Evolutionary conservation across 495 filamentous ascomycete genomes (phyloP), one percentile per base, ranked within the genome.

Genomic region (Aspergillus cavernicola): DNA sequence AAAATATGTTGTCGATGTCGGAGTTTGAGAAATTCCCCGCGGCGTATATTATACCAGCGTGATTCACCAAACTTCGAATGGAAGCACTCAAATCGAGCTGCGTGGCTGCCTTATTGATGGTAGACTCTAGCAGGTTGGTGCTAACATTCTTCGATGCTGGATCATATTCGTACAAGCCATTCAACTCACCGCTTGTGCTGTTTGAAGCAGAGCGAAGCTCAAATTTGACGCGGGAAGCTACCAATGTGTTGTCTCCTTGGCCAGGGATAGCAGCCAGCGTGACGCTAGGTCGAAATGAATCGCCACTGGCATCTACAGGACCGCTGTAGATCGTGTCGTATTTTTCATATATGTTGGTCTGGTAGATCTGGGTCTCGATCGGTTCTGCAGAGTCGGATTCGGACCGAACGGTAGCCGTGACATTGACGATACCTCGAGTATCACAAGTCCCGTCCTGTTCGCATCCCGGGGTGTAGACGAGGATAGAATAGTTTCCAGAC

Each of bases 271-370:
- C 88, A 2, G 83, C 75, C 46, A 99, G 72, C 2, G 89, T 96
- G 44, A 99, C 83, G 15, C 78, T 80, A 22, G 93, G 90, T 18
- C 85, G 82, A 71, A 97, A 97, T 18, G 76, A 78, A 57, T 75
- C 76, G 28, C 83, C 85, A 56, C 76, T 85, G 24, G 83, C 84
- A 62, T 97, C 90, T 50, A 99, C 83, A 53, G 80, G 80, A 7
- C 91, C 95, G 52, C 82, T 84, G 66, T 91, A 96, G 52, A 97
- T 82, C 50, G 85, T 82, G 61, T 97, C 95, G 57, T 93, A 96
- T 69, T 97, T 99, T 71, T 96, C 90, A 63, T 85, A 89, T 57
- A 90, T 71, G 68, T 97, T 97, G 15, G 90, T 96, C 71, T 99
- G 95, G 64, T 77, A 92, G 11, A 95, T 66, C 12, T 70, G 66